Evolutionary conservation across 352 stramenopile species (phyloP), one percentile per base, ranked within the genome.

Genomic region (Globisporangium barbulae): DNA sequence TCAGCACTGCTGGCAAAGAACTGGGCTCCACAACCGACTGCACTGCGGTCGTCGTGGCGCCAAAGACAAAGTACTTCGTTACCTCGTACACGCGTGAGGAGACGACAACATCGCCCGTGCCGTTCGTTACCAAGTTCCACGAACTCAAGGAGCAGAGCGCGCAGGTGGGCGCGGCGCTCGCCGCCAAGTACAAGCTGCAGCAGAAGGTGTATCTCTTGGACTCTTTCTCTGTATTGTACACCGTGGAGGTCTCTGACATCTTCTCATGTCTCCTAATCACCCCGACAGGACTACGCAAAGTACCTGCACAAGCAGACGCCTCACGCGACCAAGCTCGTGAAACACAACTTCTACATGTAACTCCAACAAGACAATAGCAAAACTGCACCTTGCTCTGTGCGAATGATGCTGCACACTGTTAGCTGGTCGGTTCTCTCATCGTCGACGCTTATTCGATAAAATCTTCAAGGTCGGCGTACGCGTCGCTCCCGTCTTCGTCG

Each of bases 391-490:
- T 42, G 19, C n/a, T 44, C 7, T 13, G 41, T 21, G 41, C 21
- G 22, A 47, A 52, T 50, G 25, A 30, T 61, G 42, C 30, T 56
- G 17, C 42, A 56, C 50, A 55, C 15, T 28, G 35, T 60, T 50
- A 28, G 15, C 9, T 60, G 48, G 13, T 13, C 50, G 8, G 17
- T 33, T 47, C 9, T 19, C 5, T 31, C 28, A 33, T 15, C 3
- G 21, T 28, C 12, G 28, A 6, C 17, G 21, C 42, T 68, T 79
- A 85, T 65, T 82, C 83, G 71, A 91, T 90, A 64, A 91, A 91
- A 64, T 91, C 83, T 67, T 91, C 83, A 21, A 91, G 64, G 59
- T 91, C 83, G 42, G 75, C 83, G 52, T 80, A 91, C 28, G 83
- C 83, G 55, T 91, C 83, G 31, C 69, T 75, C 13, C 83, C 83